Base-by-base conservation (phyloP, 2,329 filamentous ascomycete genomes). In the Microascus cirrosus region DNA sequence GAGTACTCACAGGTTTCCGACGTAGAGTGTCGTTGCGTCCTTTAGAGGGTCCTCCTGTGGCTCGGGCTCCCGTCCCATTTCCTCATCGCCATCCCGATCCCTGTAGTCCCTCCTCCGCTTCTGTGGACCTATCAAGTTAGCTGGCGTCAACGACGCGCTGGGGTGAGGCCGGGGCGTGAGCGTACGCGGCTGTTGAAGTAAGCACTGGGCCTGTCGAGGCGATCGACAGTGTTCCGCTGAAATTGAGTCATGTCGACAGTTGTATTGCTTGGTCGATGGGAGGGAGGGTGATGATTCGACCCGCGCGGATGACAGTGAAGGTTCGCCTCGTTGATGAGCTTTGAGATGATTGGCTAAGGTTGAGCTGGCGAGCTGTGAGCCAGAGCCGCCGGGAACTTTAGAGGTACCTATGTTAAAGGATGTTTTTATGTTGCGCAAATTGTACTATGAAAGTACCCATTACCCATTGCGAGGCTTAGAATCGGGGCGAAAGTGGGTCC, bases 11-110 rank as follows among this genome's bases (percentile, higher is more conserved):
- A 99, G 79, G 71, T 99, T 99, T 66, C 94, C 94, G 53, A 99
- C 93, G 69, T 99, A 99, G 69, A 99, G 89, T 0, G 94, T 99
- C 10, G 93, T 92, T 48, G 94, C 91, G 70, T 94, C 80, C 63
- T 83, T 87, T 60, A 99, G 78, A 61, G 90, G 90, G 63, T 96
- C 90, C 56, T 61, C 67, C 4, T 64, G 60, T 8, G 35, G 25
- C 34, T 90, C 85, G 52, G 82, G 74, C 25, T 66, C 63, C 7
- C 61, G 63, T 15, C 75, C 70, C 48, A 87, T 83, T 34, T 73
- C 74, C 53, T 79, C 77, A 39, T 81, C 77, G 51, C 80, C 79
- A 56, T 84, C 79, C 53, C 79, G 81, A 63, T 87, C 81, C 58
- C 50, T 58, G 53, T 75, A 75, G 59, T 78, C 80, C 65, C 80